Base-by-base conservation (phyloP, 345 rosid genomes). In the Nephelium lappaceum region DNA sequence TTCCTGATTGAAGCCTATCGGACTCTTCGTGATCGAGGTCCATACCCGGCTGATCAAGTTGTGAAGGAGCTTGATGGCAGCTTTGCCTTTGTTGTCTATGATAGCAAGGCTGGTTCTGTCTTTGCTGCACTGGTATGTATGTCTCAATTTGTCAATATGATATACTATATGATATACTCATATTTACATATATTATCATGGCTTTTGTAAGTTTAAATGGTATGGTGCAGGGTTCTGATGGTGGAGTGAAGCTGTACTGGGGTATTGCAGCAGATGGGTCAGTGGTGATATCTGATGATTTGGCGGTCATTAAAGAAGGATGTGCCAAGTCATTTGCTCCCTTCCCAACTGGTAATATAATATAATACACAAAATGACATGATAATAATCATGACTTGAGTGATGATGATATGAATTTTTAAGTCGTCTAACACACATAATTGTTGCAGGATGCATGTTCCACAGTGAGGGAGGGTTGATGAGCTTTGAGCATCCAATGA, bases 301-400 rank as follows among this genome's bases (percentile, higher is more conserved):
- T 90, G 83, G 91, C 91, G 69, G 87, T 92, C 39, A 88, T 93
- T 7, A 96, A 93, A 67, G 95, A 88, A 31, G 88, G 98, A 0
- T 96, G 98, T 85, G 95, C 93, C 36, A 94, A 93, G 84, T 96
- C 98, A n/a, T 94, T 82, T 85, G 98, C 99, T 24, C 95, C 98
- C 68, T 96, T 94, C 82, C 99, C 98, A 10, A 67, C 79, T 65
- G 95, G 93, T 89, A 76, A 43, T 0, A 27, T 10, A 38, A 42
- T 6, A 19, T 15, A 65, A 36, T 23, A 23, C 4, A 8, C 12
- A 62, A 23, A 38, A 36, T 1, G 36, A 31, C 3, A 24, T 12
- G 24, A 71, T 51, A 15, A 71, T 27, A 38, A 53, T 45, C 51
- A 45, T 45, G 51, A 45, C 1, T 45, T 45, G 12, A 45, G 51